A percentile compares a stretch with the other conserved stretches of the same genome.
Conservation (phyloP, 1,139 yeast genomes). For the Yamadazyma buinensis region DNA sequence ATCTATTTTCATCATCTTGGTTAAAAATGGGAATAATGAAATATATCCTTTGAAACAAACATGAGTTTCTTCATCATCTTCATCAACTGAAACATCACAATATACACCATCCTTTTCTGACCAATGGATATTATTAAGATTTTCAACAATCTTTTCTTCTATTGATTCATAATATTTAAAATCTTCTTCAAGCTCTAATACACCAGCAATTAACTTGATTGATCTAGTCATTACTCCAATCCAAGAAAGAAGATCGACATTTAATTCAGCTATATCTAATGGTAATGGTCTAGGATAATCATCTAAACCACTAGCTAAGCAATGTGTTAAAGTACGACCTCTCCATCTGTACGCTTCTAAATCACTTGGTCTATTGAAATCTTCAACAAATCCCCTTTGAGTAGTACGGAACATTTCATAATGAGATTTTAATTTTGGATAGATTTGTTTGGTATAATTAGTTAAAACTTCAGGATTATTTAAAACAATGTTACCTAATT, state of each 20-base stretch:
- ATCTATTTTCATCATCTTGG: conserved; percentile 56
- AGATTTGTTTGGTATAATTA: conserved; percentile 60
- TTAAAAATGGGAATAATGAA: conserved; percentile 80
- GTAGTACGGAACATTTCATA: conserved; percentile 83
- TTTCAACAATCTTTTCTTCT: conserved; percentile 54
- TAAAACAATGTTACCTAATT: conserved; percentile 50
- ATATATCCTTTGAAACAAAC: conserved; percentile 91
- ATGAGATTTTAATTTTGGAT: conserved; percentile 74
- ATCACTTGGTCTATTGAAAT: conserved; percentile 58
- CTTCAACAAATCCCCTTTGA: conserved; percentile 73
- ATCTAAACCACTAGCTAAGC: conserved; percentile 91
- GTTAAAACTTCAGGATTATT: conserved; percentile 59
- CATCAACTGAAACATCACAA: conserved; percentile 82
- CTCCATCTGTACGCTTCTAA: conserved; percentile 88
- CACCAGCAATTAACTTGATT: conserved; percentile 67
- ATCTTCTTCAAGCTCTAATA: conserved; percentile 61
- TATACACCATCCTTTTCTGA: conserved; percentile 59
- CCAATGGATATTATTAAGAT: conserved; percentile 81
- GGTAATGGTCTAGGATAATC: conserved; percentile 87
- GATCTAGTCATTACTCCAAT: conserved; percentile 88
- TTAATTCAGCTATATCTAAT: conserved; percentile 85
- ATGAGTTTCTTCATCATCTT: conserved; percentile 57
- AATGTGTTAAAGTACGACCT: conserved; percentile 81
- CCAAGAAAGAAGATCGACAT: conserved; percentile 90
- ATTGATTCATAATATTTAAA: conserved; percentile 46